Conservation (phyloP, 345 rosid genomes). For the Lepidium africanum region DNA sequence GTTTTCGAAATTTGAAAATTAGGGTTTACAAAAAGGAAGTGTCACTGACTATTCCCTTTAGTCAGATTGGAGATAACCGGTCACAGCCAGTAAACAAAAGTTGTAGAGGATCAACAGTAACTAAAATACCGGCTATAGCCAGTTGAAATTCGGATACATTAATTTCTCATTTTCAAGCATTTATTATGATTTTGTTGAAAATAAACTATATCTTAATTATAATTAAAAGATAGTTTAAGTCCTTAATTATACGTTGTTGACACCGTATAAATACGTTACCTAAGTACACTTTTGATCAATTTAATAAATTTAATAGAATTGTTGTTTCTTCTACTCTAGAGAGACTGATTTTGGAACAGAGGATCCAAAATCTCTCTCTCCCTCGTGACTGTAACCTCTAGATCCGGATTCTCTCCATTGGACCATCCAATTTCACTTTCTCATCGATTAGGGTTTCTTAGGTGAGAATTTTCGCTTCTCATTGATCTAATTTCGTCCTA, state of each 20-base stretch:
- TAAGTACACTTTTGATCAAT: neutral
- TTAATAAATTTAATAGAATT: neutral
- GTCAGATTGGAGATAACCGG: constrained; percentile 4
- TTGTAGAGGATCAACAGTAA: neutral
- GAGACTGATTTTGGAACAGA: neutral
- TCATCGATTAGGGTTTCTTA: constrained; percentile 1
- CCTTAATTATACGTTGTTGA: neutral
- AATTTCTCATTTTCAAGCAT: too few species aligned
- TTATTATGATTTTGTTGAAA: too few species aligned
- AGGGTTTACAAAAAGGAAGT: constrained; percentile 13
- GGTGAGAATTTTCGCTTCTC: constrained; percentile 4
- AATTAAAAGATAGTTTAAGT: too few species aligned
- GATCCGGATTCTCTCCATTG: constrained; percentile 11
- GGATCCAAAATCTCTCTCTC: neutral
- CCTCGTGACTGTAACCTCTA: neutral
- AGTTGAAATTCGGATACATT: neutral
- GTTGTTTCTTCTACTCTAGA: neutral
- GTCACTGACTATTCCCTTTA: neutral
- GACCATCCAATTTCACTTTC: neutral
- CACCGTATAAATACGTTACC: neutral
- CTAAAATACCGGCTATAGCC: constrained; percentile 12
- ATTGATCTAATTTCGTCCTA: neutral
- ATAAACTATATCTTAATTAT: too few species aligned
- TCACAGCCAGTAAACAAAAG: constrained; percentile 1
- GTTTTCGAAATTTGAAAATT: constrained; percentile 51